Evolutionary conservation across 192 early-diverging fungal genomes (phyloP), one percentile per base, ranked within the genome.

Genomic region (Gamsiella multidivaricata): DNA sequence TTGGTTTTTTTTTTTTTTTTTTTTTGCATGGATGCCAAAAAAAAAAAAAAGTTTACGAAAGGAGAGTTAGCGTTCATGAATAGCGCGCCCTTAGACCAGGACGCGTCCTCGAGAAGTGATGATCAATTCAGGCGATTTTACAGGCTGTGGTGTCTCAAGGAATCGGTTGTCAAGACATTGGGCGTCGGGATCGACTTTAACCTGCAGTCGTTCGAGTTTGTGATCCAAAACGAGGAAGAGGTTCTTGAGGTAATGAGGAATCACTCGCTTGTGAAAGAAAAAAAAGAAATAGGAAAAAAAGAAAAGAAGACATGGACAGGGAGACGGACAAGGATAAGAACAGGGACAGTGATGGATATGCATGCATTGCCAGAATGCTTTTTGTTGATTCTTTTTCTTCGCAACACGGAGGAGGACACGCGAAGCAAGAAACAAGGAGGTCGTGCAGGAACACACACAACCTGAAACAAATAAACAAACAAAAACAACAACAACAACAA

Each of bases 131-230:
- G 64, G 23, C 55, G 82, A 54, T 89, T 89, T 69, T 81, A 82
- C 47, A 58, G 70, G 49, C 53, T 81, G 36, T 89, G 88, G 88
- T 85, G 81, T 46, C 70, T 89, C 41, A 89, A 89, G 61, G 88
- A 89, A 62, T 84, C 85, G 54, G 75, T 83, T 22, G 80, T 85
- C 37, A 89, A 89, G 69, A 85, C 87, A 25, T 25, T 89, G n/a
- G 88, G 86, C 11, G 49, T 88, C 20, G 85, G 88, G 10, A 69
- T 87, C 31, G 70, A 79, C 22, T 67, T 84, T 46, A 76, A 85
- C 43, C 75, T 89, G 9, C 65, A 65, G 55, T 55, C 71, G 32
- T 58, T 86, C 32, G 84, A 86, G 43, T 88, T 88, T 64, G 33
- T 51, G 8, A 56, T 83, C 6, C 46, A 61, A 7, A 42, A 74